phyloP scores from a whole-genome alignment of 1,284 basidiomycete species.

The Puccinia polysora region DNA sequence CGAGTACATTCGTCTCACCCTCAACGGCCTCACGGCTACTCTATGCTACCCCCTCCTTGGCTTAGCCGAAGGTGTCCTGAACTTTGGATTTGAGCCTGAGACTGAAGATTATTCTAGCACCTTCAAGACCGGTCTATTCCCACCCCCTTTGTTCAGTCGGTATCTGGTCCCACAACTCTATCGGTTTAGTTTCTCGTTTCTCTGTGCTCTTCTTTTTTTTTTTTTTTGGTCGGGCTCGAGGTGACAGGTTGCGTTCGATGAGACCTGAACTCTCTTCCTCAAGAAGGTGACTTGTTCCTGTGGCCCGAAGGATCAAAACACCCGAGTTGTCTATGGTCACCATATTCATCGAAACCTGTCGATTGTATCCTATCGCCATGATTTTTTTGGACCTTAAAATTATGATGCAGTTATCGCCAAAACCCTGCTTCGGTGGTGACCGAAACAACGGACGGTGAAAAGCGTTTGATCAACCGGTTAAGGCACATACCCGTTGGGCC shows the following conservation, averaged over 20 bases:
- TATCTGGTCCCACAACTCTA: conserved; percentile 71
- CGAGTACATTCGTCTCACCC: too few relatives aligned
- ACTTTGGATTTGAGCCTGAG: conserved; percentile 65
- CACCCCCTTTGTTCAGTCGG: conserved; percentile 76
- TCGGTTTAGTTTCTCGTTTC: conserved; percentile 58
- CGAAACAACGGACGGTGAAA: conserved; percentile 1
- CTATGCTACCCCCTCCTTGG: neutral
- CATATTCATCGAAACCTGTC: too few relatives aligned
- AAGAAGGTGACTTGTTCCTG: too few relatives aligned
- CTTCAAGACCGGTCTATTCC: conserved; percentile 64
- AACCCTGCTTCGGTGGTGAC: conserved; percentile 15
- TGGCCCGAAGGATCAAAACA: too few relatives aligned
- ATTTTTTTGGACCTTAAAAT: too few relatives aligned
- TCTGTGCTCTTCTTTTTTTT: neutral
- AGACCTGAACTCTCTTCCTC: too few relatives aligned
- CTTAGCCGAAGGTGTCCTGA: conserved; percentile 66
- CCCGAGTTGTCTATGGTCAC: too few relatives aligned
- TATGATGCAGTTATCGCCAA: conserved; percentile 23
- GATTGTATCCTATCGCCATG: too few relatives aligned
- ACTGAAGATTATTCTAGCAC: conserved; percentile 63
- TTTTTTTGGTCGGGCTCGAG: neutral
- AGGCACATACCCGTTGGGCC: neutral
- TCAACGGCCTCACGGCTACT: neutral
- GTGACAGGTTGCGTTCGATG: neutral
- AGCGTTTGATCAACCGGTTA: conserved; percentile 24